A percentile compares a stretch with the other conserved stretches of the same genome.
Conservation (phyloP, 1,284 basidiomycete species). For the Taiwanofungus camphoratus region DNA sequence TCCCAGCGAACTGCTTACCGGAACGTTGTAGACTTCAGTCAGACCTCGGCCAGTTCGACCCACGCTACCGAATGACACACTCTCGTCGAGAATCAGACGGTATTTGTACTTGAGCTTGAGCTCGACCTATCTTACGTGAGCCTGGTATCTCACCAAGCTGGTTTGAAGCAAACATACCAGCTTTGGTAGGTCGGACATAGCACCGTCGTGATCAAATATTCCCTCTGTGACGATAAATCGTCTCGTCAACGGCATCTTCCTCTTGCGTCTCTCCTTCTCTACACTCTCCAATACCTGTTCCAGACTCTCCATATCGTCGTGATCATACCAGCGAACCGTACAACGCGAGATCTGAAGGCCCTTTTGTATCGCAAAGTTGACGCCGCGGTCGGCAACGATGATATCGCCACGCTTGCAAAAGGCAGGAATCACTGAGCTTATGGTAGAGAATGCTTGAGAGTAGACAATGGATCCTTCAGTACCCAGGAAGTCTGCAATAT, state of each 20-base stretch:
- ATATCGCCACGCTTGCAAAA: constrained; percentile 98
- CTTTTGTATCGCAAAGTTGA: constrained; percentile 95
- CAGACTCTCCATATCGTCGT: constrained; percentile 89
- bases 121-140: constrained; percentile 61
- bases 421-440: constrained; percentile 92
- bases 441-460: constrained; percentile 90
- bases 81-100: constrained; percentile 92
- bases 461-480: constrained; percentile 90
- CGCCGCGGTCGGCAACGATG: constrained; percentile 93
- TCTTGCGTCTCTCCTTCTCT: constrained; percentile 85
- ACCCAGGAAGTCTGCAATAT: constrained; percentile 89
- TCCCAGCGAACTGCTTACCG: constrained; percentile 44
- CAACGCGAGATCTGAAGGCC: constrained; percentile 96
- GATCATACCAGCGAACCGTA: constrained; percentile 93
- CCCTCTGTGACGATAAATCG: constrained; percentile 98
- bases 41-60: constrained; percentile 92
- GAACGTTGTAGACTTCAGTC: constrained; percentile 90
- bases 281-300: constrained; percentile 83
- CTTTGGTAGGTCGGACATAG: constrained; percentile 86
- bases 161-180: constrained; percentile 52
- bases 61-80: constrained; percentile 88
- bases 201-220: constrained; percentile 93
- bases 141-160: neutral
- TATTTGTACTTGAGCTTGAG: constrained; percentile 96
- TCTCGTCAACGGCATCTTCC: constrained; percentile 76